These are phyloP conservation scores for Cardiospermum halicacabum DNA, from an alignment of 345 rosid genomes.

Conservation along the genomic window DNA sequence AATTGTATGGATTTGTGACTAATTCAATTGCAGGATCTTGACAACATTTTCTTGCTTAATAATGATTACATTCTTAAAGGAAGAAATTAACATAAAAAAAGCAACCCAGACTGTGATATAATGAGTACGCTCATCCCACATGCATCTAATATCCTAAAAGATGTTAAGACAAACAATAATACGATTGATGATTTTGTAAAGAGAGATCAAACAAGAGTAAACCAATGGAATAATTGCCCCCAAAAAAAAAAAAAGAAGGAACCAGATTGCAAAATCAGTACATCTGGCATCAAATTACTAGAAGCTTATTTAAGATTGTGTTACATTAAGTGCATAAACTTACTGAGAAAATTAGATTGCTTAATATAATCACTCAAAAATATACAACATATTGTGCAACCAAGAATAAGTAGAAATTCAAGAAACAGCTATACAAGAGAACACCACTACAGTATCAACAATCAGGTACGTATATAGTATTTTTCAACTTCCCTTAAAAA, in stretches of 20 bases:
- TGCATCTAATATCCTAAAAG: not conserved
- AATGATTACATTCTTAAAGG: not conserved
- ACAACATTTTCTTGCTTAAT: not conserved
- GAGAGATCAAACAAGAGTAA: not conserved
- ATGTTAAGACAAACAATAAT: not conserved
- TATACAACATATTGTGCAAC: not conserved
- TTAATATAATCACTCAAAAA: not conserved
- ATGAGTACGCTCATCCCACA: not conserved
- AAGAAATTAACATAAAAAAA: not conserved
- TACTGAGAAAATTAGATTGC: not conserved
- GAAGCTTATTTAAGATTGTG: not conserved
- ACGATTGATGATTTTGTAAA: not conserved
- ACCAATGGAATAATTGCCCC: not conserved
- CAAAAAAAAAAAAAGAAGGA: not conserved
- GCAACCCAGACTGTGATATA: not conserved
- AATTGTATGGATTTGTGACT: constrained; percentile 1
- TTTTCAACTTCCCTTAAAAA: no score
- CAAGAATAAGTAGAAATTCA: not conserved
- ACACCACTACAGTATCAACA: not conserved
- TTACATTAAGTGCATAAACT: not conserved
- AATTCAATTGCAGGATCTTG: constrained; percentile 8
- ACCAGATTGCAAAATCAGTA: not conserved
- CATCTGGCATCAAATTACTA: not conserved
- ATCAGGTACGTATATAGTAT: not conserved
- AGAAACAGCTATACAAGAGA: not conserved